Conservation (phyloP, 2,329 filamentous ascomycete species). For the Lachnellula subtilissima region DNA sequence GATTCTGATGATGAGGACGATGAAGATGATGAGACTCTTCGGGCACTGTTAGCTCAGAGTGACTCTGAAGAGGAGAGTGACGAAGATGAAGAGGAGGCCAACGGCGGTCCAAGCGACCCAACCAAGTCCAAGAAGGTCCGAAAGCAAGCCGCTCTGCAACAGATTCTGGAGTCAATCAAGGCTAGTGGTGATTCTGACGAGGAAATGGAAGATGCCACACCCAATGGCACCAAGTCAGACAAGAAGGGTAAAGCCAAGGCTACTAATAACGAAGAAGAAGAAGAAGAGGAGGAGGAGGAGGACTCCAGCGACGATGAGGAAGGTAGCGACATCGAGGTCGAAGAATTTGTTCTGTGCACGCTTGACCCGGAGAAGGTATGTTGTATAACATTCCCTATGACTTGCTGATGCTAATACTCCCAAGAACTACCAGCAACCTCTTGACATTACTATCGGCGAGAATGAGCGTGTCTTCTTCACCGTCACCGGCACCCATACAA, state of each 20-base stretch:
- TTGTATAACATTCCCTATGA: constrained; percentile 3
- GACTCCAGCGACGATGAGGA: constrained; percentile 53
- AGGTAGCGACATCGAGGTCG: constrained; percentile 61
- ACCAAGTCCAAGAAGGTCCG: constrained; percentile 83
- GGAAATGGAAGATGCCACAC: constrained; percentile 68
- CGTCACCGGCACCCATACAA: constrained; percentile 80
- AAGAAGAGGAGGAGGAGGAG: constrained; percentile 47
- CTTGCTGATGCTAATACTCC: constrained; percentile 27
- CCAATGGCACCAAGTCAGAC: constrained; percentile 56
- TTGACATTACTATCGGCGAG: constrained; percentile 88
- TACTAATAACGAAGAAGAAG: constrained; percentile 48
- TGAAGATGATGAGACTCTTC: constrained; percentile 62
- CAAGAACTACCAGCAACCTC: constrained; percentile 89
- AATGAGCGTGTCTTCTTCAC: constrained; percentile 89
- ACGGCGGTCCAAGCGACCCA: constrained; percentile 88
- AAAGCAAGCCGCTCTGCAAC: constrained; percentile 70
- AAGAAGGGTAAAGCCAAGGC: constrained; percentile 70
- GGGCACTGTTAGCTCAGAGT: constrained; percentile 45
- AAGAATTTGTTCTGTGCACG: constrained; percentile 93
- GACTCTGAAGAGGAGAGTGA: constrained; percentile 54
- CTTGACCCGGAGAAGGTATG: constrained; percentile 86
- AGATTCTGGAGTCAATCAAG: constrained; percentile 66
- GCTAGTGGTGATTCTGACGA: constrained; percentile 56
- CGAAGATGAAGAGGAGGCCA: constrained; percentile 59
- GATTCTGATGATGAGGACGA: constrained; percentile 38